A percentile compares a stretch with the other conserved stretches of the same genome.
Evolutionary conservation across 2,329 filamentous ascomycete species (phyloP).

Genomic region (Arthroderma sp.): DNA sequence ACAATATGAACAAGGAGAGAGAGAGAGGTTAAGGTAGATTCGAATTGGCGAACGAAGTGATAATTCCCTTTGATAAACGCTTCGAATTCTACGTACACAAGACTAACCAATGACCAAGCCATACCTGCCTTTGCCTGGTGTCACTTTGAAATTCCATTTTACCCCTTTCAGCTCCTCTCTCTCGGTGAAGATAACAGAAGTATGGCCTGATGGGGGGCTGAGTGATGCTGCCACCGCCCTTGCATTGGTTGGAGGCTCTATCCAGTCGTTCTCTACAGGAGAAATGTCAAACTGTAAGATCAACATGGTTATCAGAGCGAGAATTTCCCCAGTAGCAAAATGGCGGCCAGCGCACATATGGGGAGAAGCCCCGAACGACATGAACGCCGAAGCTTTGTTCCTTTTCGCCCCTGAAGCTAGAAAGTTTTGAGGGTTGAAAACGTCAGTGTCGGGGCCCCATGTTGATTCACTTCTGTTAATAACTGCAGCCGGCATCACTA

Average conservation of each 20-base stretch:
- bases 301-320: neutral
- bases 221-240: neutral
- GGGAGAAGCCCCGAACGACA: neutral
- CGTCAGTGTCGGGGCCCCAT: neutral
- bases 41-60: no score
- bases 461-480: neutral
- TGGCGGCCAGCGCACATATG: neutral
- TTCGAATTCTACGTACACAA: no score
- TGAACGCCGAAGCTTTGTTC: neutral
- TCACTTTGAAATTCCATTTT: neutral
- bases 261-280: neutral
- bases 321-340: constrained; percentile 2
- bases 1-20: no score
- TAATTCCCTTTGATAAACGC: no score
- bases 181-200: neutral
- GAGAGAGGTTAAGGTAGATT: no score
- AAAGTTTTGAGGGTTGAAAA: neutral
- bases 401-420: neutral
- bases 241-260: neutral
- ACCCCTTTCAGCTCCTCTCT: neutral
- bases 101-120: neutral
- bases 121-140: neutral
- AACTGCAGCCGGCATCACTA: neutral
- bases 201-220: neutral
- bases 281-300: neutral